Conservation (phyloP, 164 flowering plant species). For the Tetracentron sinense region DNA sequence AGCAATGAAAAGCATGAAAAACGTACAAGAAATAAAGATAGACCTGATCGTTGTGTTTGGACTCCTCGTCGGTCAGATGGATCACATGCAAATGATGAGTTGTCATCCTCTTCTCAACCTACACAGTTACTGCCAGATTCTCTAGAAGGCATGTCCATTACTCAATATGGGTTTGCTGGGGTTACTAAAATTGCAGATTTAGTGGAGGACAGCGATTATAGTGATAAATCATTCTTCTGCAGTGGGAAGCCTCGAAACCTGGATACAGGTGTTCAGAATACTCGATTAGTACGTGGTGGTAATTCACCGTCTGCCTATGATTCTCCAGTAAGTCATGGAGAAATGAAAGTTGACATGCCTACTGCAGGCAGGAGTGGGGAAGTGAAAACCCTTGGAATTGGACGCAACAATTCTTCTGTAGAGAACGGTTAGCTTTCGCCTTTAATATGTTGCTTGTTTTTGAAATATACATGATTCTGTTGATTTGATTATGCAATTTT, state of each 20-base stretch:
- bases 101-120: constrained; percentile 44
- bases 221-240: constrained; percentile 5
- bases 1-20: constrained; percentile 55
- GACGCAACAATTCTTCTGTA: constrained; percentile 37
- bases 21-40: constrained; percentile 64
- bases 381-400: constrained; percentile 40
- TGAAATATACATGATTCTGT: neutral
- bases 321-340: constrained; percentile 28
- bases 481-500: constrained; percentile 4
- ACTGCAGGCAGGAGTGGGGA: constrained; percentile 38
- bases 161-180: constrained; percentile 13
- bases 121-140: constrained; percentile 37
- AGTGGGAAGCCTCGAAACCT: constrained; percentile 14
- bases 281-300: constrained; percentile 21
- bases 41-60: constrained; percentile 89
- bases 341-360: constrained; percentile 34
- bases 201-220: constrained; percentile 2
- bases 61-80: constrained; percentile 74
- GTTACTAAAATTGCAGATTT: constrained; percentile 17
- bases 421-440: constrained; percentile 36
- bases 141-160: constrained; percentile 39
- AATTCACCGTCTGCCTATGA: constrained; percentile 16
- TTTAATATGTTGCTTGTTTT: neutral
- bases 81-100: constrained; percentile 59
- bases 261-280: constrained; percentile 11